Conservation (phyloP, 2,329 filamentous ascomycete species). For the Bipolaris zeicola region DNA sequence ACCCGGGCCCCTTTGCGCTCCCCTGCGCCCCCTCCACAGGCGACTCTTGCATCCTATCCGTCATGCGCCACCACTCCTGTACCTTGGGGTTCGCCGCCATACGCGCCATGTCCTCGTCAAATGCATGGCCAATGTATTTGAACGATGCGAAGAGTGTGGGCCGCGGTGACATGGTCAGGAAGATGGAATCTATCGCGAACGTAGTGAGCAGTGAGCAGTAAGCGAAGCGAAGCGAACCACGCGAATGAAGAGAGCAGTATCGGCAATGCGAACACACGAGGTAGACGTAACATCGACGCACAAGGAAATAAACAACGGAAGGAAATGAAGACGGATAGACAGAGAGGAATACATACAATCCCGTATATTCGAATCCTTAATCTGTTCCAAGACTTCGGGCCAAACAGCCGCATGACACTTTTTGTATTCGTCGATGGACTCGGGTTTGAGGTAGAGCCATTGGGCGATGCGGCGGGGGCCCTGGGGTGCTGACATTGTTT, state of each 20-base stretch:
- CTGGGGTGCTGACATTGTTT: constrained; percentile 25
- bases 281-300: too few species aligned
- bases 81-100: constrained; percentile 77
- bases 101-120: constrained; percentile 73
- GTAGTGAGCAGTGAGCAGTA: background rate
- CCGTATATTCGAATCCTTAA: constrained; percentile 73
- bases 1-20: constrained; percentile 49
- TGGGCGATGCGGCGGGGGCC: constrained; percentile 65
- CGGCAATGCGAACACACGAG: too few species aligned
- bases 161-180: constrained; percentile 65
- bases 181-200: constrained; percentile 64
- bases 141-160: constrained; percentile 73
- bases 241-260: too few species aligned
- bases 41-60: constrained; percentile 71
- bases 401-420: constrained; percentile 74
- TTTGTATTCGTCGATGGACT: constrained; percentile 72
- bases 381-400: constrained; percentile 78
- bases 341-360: constrained; percentile 61
- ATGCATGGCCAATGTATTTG: constrained; percentile 78
- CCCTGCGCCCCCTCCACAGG: constrained; percentile 58
- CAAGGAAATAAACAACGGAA: background rate
- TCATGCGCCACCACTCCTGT: constrained; percentile 81
- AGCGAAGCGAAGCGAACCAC: background rate
- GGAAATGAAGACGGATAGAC: background rate
- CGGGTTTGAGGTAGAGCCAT: constrained; percentile 73